Conservation (phyloP, 208 protist species). For the Crithidia acanthocephali region DNA sequence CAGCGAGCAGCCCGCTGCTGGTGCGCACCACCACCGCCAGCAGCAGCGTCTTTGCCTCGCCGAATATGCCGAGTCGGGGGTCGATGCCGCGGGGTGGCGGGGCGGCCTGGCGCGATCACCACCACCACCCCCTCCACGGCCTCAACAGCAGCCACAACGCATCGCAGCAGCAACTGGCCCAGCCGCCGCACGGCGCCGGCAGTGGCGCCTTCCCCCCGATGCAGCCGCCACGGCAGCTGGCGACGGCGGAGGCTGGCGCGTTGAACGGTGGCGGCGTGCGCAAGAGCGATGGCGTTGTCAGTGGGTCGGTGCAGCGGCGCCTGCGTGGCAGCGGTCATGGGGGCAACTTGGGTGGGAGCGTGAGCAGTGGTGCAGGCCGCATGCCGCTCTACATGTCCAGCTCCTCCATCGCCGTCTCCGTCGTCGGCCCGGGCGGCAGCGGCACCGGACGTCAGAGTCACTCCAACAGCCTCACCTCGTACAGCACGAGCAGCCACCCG, state of each 20-base stretch:
- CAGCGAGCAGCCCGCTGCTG: slow-evolving; percentile 29
- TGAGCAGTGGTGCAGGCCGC: background rate
- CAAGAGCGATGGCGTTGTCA: background rate
- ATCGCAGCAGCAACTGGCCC: background rate
- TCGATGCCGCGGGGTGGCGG: slow-evolving; percentile 18
- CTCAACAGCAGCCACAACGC: background rate
- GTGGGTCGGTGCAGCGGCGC: slow-evolving; percentile 7
- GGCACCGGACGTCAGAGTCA: slow-evolving; percentile 1
- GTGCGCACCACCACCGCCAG: slow-evolving; percentile 20
- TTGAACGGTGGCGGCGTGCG: background rate
- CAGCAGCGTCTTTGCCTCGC: slow-evolving; percentile 27
- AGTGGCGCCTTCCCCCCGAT: slow-evolving; percentile 1
- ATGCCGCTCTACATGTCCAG: slow-evolving; percentile 12
- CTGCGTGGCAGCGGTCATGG: slow-evolving; percentile 1
- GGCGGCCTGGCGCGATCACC: slow-evolving; percentile 2
- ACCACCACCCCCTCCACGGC: background rate
- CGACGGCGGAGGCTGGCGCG: background rate
- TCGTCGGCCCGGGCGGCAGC: background rate
- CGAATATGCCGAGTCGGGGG: slow-evolving; percentile 18
- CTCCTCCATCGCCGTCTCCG: slow-evolving; percentile 16
- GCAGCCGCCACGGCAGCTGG: background rate
- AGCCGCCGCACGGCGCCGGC: slow-evolving; percentile 3
- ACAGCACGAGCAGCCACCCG: slow-evolving; percentile 24
- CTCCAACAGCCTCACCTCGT: slow-evolving; percentile 24
- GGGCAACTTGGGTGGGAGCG: background rate